Base-by-base conservation (phyloP, 805 yeast species). In the Brettanomyces nanus region DNA sequence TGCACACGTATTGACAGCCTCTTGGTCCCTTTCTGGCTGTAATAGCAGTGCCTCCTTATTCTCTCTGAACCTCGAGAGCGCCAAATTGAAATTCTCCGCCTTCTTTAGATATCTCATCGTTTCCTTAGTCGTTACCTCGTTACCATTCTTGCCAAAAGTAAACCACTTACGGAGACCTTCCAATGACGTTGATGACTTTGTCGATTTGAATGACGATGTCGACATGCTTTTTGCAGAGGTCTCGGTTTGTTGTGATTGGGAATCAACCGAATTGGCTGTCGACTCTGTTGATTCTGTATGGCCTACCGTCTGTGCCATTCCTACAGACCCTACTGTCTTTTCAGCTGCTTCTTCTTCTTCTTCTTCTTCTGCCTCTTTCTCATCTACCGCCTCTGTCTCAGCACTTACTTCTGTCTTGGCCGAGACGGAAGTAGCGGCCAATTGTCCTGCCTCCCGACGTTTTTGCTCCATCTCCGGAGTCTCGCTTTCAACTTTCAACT, bases 11-110 rank as follows among this genome's bases (percentile, higher is more conserved):
- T 62, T 58, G 13, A 75, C 58, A 26, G 71, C 69, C 35, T 74
- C 80, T 50, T 71, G 73, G 18, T 75, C 73, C 22, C 67, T 60
- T 6, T 64, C 63, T 32, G 77, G 71, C 37, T 71, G 74, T 6
- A 68, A 54, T 21, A 64, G 62, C 34, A 75, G 68, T 27, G 69
- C 75, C 37, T 66, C 66, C 40, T 69, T 66, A 35, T 81, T 73
- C 35, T 74, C 77, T 44, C 71, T 69, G 36, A 71, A 70, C 43
- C 85, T 70, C 34, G 77, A 69, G 33, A 77, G 68, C 27, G 85
- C 63, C 43, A 85, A 63, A 52, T 75, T 82, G 44, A 75, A 69
- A 40, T 72, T 71, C 28, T 70, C 66, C 37, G 58, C 58, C 11
- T 52, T 46, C 2, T 48, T 7, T 37, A 59, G 33, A 36, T 49